Base-by-base conservation (phyloP, 1,284 basidiomycete genomes). In the Kwoniella shivajii region DNA sequence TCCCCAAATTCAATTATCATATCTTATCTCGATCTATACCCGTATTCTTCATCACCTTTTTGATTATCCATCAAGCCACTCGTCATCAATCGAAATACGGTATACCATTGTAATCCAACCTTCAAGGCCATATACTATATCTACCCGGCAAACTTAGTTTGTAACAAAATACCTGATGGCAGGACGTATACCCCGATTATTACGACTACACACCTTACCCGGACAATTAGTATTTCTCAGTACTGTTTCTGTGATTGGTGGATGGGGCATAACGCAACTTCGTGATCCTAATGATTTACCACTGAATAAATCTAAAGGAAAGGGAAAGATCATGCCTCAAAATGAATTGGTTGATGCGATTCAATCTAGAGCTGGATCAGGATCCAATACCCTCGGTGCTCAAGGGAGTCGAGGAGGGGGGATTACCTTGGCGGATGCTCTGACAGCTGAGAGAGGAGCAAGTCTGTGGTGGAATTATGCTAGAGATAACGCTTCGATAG, bases 401-500 rank as follows among this genome's bases (percentile, higher is more conserved):
- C 31, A 20, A 24, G 31, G 41, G 24, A 9, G 33, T n/a, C 27
- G 24, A 26, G 16, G 47, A 41, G 49, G 39, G 0, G 59, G 56
- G 22, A 36, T 29, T 4, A 71, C 54, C 10, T 61, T 77, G 22
- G 70, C 71, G 1, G 75, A 77, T 59, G 66, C 62, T 3, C 56
- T 77, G 14, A 74, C 75, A 16, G 53, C 73, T 24, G 72, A 74
- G 58, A 57, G 71, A 26, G 53, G 60, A 13, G 70, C 67, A 16
- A 68, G 69, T 39, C 22, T 75, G 16, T 77, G 72, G 72, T 77
- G 68, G 66, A 68, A 70, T 27, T 77, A 77, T 50, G 75, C 75
- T 4, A 56, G 75, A 38, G 75, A 77, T 54, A 64, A 69, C 5
- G 51, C 61, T 3, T 50, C 54, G 14, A 63, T 77, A 6, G 73